Conservation (phyloP, 495 filamentous ascomycete genomes). For the Glonium stellatum region DNA sequence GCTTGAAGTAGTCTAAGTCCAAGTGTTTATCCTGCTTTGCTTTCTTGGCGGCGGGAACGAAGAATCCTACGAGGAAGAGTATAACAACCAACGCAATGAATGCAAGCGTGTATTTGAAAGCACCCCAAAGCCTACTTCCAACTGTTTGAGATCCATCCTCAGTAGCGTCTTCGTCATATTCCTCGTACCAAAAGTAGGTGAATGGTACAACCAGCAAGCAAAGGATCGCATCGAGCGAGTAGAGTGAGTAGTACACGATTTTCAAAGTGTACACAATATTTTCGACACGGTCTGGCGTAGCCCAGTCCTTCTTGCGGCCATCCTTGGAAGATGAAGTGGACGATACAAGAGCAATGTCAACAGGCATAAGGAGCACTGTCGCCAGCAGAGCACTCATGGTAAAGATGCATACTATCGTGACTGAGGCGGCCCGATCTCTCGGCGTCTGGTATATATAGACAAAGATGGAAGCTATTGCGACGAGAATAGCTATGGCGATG, state of each 20-base stretch:
- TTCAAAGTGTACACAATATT: conserved; percentile 71
- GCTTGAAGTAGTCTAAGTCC: conserved; percentile 87
- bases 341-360: conserved; percentile 90
- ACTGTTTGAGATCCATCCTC: conserved; percentile 69
- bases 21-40: conserved; percentile 51
- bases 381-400: conserved; percentile 81
- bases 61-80: conserved; percentile 87
- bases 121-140: conserved; percentile 64
- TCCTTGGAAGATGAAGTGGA: conserved; percentile 69
- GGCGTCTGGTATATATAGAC: conserved; percentile 83
- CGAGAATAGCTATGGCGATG: conserved; percentile 63
- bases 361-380: conserved; percentile 84
- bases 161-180: conserved; percentile 79
- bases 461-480: conserved; percentile 68
- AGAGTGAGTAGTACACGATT: conserved; percentile 86
- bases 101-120: conserved; percentile 81
- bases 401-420: conserved; percentile 76
- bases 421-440: conserved; percentile 70
- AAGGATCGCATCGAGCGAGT: conserved; percentile 83
- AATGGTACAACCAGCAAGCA: conserved; percentile 90
- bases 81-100: conserved; percentile 75
- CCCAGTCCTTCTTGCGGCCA: conserved; percentile 91
- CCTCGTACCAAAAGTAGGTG: conserved; percentile 97
- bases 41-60: conserved; percentile 65
- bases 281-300: conserved; percentile 67